These are phyloP conservation scores for Prunus salicina DNA, from an alignment of 306 rosid genomes.

Conservation along the genomic window DNA sequence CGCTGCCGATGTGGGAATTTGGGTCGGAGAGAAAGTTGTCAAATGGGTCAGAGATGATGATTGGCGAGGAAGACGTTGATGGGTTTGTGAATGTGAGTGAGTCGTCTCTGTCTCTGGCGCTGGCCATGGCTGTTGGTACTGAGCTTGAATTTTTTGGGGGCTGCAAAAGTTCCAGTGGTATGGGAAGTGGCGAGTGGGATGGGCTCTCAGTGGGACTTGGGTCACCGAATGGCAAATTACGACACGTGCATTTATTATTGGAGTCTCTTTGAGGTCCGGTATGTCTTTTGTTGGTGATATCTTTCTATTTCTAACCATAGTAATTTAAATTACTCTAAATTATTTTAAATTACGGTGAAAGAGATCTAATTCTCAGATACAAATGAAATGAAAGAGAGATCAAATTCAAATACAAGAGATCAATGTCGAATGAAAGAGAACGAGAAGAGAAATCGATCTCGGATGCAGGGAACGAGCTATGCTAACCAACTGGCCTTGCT, in stretches of 20 bases:
- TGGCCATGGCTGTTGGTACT: constrained; percentile 29
- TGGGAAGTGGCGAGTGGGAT: constrained; percentile 8
- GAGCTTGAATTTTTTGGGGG: background rate
- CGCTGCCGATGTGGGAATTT: constrained; percentile 44
- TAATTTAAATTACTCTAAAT: no score
- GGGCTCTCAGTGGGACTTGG: constrained; percentile 8
- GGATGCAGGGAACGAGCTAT: no score
- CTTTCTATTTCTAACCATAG: no score
- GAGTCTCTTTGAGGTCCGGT: background rate
- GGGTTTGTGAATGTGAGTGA: constrained; percentile 58
- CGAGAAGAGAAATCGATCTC: no score
- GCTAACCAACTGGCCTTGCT: no score
- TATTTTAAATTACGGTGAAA: no score
- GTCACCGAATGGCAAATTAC: background rate
- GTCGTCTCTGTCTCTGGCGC: constrained; percentile 64
- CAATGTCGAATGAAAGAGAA: no score
- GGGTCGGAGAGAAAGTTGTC: constrained; percentile 79
- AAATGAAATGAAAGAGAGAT: no score
- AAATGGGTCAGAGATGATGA: constrained; percentile 67
- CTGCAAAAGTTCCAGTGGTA: constrained; percentile 19
- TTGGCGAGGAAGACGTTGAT: constrained; percentile 77
- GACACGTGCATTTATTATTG: constrained; percentile 27
- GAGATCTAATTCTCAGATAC: no score
- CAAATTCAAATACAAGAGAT: no score
- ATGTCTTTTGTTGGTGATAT: no score